A percentile compares a stretch with the other conserved stretches of the same genome.
Evolutionary conservation across 495 filamentous ascomycete genomes (phyloP).

Genomic region (Letharia columbiana): DNA sequence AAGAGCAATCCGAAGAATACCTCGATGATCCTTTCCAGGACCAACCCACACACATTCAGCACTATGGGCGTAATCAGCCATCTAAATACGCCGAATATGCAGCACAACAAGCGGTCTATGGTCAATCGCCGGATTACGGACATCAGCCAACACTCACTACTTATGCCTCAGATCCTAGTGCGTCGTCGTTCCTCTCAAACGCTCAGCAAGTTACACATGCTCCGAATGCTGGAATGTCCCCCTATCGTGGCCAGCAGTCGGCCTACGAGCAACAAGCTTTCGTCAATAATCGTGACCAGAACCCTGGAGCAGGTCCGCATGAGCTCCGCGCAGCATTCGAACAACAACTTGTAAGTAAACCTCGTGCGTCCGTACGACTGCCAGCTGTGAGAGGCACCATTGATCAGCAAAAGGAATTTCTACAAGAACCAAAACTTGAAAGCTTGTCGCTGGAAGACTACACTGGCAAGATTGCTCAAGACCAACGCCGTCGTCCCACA

Average conservation of each 20-base stretch:
- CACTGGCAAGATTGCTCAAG: background rate
- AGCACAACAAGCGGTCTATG: background rate
- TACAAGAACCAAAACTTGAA: background rate
- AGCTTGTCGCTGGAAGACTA: background rate
- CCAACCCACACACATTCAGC: background rate
- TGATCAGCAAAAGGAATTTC: background rate
- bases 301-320: background rate
- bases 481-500: background rate
- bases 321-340: background rate
- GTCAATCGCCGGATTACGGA: background rate
- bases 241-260: background rate
- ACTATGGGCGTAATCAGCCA: background rate
- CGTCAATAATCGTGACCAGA: background rate
- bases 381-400: constrained; percentile 4
- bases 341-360: background rate
- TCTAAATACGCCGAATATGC: background rate
- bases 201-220: background rate
- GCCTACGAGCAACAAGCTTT: background rate
- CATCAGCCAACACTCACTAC: background rate
- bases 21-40: constrained; percentile 1
- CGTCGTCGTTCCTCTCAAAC: background rate
- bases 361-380: background rate
- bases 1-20: background rate
- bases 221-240: background rate
- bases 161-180: background rate